Percentiles rank a stretch among this genome's conserved stretches.
phyloP scores from a whole-genome alignment of 176 grass and related monocot genomes.

The Rhynchospora tenuis region DNA sequence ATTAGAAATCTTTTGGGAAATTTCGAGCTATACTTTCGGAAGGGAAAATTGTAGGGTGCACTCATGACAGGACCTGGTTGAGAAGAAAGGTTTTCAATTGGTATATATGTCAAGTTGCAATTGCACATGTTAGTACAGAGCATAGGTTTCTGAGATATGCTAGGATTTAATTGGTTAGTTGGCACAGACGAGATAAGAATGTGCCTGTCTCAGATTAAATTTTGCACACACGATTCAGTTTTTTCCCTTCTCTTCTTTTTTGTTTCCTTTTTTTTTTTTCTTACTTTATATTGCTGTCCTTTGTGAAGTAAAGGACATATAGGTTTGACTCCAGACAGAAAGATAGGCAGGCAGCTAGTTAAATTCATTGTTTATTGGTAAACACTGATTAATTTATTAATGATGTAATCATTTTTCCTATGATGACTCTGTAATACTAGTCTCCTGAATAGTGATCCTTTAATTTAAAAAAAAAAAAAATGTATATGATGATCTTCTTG shows the following conservation, averaged over 20 bases:
- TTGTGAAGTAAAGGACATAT: constrained; percentile 58
- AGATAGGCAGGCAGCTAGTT: constrained; percentile 32
- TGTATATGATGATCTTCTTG: neutral
- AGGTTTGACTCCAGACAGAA: constrained; percentile 33
- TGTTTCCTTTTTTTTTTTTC: constrained; percentile 15
- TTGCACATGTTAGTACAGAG: constrained; percentile 6
- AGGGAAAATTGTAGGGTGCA: constrained; percentile 10
- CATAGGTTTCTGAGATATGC: constrained; percentile 15
- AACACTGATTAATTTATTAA: constrained; percentile 54
- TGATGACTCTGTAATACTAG: neutral
- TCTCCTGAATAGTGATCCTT: neutral
- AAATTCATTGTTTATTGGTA: constrained; percentile 74
- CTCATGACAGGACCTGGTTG: constrained; percentile 5
- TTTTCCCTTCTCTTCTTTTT: neutral
- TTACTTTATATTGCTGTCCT: constrained; percentile 34
- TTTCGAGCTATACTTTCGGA: neutral
- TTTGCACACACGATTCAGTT: constrained; percentile 28
- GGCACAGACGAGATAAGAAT: neutral
- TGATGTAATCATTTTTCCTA: constrained; percentile 14
- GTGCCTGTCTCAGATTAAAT: constrained; percentile 30
- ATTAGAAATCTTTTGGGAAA: neutral
- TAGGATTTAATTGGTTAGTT: constrained; percentile 19
- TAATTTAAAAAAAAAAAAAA: neutral
- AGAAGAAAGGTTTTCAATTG: neutral
- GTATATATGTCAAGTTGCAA: constrained; percentile 5